Evolutionary conservation across 495 filamentous ascomycete genomes (phyloP).

Genomic region (Hypoxylon rickii): DNA sequence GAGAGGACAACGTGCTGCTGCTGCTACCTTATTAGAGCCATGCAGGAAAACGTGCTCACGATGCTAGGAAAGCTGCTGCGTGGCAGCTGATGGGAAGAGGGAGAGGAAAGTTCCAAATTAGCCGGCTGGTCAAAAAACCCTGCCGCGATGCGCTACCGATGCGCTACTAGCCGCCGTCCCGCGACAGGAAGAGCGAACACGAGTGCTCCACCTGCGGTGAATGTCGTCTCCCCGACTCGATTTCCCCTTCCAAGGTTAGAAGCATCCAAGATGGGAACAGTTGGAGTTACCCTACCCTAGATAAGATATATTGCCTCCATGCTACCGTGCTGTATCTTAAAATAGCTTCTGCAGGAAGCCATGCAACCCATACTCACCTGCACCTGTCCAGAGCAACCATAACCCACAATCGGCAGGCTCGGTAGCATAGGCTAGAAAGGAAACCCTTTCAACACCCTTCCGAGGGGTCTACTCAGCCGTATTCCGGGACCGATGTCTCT

Average conservation of each 20-base stretch:
- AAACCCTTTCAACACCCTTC: slow-evolving; percentile 7
- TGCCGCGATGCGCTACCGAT: slow-evolving; percentile 15
- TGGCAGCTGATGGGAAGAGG: background rate
- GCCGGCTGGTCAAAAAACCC: slow-evolving; percentile 21
- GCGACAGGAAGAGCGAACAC: slow-evolving; percentile 14
- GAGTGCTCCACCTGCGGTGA: no score
- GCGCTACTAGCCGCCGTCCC: slow-evolving; percentile 18
- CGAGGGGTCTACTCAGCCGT: background rate
- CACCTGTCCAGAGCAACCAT: slow-evolving; percentile 11
- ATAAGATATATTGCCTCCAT: slow-evolving; percentile 24
- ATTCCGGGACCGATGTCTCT: background rate
- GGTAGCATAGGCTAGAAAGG: slow-evolving; percentile 16
- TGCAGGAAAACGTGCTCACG: slow-evolving; percentile 12
- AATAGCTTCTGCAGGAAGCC: slow-evolving; percentile 16
- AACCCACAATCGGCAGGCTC: slow-evolving; percentile 16
- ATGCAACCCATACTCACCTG: slow-evolving; percentile 16
- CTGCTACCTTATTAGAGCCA: background rate
- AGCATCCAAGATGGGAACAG: background rate
- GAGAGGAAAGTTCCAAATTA: slow-evolving; percentile 22
- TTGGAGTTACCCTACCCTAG: background rate
- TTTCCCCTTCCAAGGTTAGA: background rate
- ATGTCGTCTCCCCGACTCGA: background rate
- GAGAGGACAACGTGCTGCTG: no score
- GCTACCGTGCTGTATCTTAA: slow-evolving; percentile 8
- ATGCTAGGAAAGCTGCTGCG: background rate